These are phyloP conservation scores for Trichoderma reesei DNA, from an alignment of 495 filamentous ascomycete genomes.

Conservation along the genomic window DNA sequence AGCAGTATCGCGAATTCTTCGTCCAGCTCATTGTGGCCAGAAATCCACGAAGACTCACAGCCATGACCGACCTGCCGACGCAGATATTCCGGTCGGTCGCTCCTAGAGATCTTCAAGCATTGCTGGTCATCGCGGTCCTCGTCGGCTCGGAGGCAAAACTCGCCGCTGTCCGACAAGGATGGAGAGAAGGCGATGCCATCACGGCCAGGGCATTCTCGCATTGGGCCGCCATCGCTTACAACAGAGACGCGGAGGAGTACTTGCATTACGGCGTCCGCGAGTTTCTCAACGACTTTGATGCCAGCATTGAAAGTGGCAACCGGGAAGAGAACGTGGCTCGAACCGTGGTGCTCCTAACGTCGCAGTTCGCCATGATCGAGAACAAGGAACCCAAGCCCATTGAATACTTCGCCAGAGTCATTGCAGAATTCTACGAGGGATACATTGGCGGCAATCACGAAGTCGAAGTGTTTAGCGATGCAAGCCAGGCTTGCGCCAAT, in stretches of 20 bases:
- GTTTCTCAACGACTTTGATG: constrained; percentile 24
- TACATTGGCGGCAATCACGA: constrained; percentile 24
- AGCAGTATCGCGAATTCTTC: constrained; percentile 17
- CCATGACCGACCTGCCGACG: constrained; percentile 20
- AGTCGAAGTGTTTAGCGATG: constrained; percentile 21
- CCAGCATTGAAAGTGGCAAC: constrained; percentile 18
- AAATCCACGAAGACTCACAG: constrained; percentile 16
- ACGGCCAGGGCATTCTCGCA: constrained; percentile 18
- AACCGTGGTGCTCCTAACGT: constrained; percentile 19
- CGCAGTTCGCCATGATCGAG: constrained; percentile 25
- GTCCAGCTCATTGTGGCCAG: constrained; percentile 17
- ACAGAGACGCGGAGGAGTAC: constrained; percentile 21
- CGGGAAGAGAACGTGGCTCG: constrained; percentile 22
- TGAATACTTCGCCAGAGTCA: constrained; percentile 22
- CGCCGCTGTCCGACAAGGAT: constrained; percentile 20
- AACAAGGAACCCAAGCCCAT: constrained; percentile 21
- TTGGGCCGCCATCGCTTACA: constrained; percentile 20
- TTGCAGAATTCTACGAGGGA: constrained; percentile 25
- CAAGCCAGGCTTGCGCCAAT: constrained; percentile 21
- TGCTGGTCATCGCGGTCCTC: constrained; percentile 19
- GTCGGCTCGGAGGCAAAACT: constrained; percentile 18
- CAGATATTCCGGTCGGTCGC: constrained; percentile 20
- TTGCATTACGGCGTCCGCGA: constrained; percentile 22
- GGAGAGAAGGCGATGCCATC: constrained; percentile 23
- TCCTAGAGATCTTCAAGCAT: constrained; percentile 20